Base-by-base conservation (phyloP, 2,329 filamentous ascomycete genomes). In the Penicillium hordei region DNA sequence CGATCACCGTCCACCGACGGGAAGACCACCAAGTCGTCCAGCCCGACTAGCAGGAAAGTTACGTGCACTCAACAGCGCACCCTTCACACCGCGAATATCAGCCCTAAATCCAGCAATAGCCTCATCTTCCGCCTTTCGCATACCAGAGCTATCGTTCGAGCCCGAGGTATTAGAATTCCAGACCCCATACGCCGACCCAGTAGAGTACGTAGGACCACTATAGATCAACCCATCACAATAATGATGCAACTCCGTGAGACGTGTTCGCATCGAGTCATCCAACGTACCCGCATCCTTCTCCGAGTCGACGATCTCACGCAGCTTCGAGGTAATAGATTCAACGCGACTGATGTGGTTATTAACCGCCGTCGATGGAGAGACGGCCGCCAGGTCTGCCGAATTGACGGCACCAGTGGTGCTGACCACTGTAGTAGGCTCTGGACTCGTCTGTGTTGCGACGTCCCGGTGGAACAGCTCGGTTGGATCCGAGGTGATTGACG, bases 391-490 rank as follows among this genome's bases (percentile, higher is more conserved):
- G 25, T 65, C 63, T 9, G 61, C 58, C 8, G 59, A 44, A 15
- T 59, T 59, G 4, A 56, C 46, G 6, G 66, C 60, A 8, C 68
- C 61, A 0, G 68, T 55, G 10, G 69, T 59, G 1, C 72, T 71
- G 15, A 62, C 58, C 23, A 65, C 60, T 13, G 60, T 61, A 6
- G 56, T 59, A 5, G 55, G 23, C 12, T 70, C 70, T 27, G 82
- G 82, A 2, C 79, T 80, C 3, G 86, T 88, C 66, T 88, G 85
- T 0, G 84, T 86, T 50, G 83, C 85, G 58, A 83, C 81, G 64
- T 87, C 85, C 33, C 85, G 80, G 69, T 86, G 83, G 70, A 84
- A 88, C 40, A 87, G 81, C 68, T 86, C 84, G 1, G 84, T 85
- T 3, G 84, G 83, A 63, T 87, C 85, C 13, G 82, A 85, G 54